Evolutionary conservation across 106 monocot genomes (phyloP), one percentile per base, ranked within the genome.

Genomic region (Apostasia shenzhenica): DNA sequence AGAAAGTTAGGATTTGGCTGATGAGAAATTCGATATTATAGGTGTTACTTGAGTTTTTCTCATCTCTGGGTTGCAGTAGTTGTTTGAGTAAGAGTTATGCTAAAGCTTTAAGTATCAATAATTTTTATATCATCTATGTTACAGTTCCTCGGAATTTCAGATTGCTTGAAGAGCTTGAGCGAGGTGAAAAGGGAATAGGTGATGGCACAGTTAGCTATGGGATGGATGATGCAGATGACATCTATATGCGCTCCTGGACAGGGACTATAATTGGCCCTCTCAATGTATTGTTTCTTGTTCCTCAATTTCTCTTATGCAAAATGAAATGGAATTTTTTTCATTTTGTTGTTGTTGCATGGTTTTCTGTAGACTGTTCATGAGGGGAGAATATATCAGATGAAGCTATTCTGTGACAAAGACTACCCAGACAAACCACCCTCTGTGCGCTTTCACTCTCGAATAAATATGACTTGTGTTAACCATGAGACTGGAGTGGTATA

Each of bases 101-200:
- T 26, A 26, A 26, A 26, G 26, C 26, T 26, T 26, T 26, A 26
- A 26, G 26, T 26, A 26, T 26, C 26, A 26, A 26, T 26, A 26
- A 26, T 26, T 26, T 26, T 26, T 26, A 26, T 26, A 26, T 26
- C 26, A 26, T 26, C 26, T 26, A 26, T 26, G 26, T 26, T 72
- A 50, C 63, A 82, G 82, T 82, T 45, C 82, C 77, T 74, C 41
- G 77, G 51, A 82, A 82, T 57, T 82, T 82, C 73, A 68, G 77
- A 56, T 78, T 82, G 70, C 82, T 82, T 37, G 82, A 82, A 73
- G 82, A 81, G 58, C 81, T 81, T 54, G 81, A 81, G 61, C 49
- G 81, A 72, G 81, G 81, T 45, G 81, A 81, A 52, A 26, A 26
- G 26, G 26, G 26, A 26, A 26, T 26, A 26, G 26, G 26, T 26